Evolutionary conservation across 1,284 basidiomycete genomes (phyloP).

Genomic region (Polyporus tsugae): DNA sequence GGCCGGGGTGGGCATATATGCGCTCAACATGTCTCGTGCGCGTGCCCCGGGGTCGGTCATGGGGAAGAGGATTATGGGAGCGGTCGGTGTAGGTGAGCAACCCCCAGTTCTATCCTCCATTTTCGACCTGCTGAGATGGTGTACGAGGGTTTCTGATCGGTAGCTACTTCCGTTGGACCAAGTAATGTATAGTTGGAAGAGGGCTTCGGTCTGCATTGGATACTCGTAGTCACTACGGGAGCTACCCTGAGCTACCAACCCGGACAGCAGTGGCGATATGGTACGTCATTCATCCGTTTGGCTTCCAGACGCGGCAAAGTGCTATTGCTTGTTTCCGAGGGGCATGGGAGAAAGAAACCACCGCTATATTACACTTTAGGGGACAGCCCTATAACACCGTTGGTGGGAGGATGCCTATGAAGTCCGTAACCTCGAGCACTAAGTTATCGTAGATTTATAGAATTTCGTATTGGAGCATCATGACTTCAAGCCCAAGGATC

Average conservation of each 20-base stretch:
- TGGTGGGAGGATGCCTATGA: too few relatives aligned
- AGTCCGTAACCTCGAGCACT: not conserved
- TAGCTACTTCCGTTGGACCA: conserved; percentile 41
- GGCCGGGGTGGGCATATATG: conserved; percentile 45
- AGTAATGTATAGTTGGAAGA: conserved; percentile 7
- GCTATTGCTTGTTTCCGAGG: not conserved
- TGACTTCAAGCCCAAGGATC: not conserved
- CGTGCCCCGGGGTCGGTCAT: conserved; percentile 45
- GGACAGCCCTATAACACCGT: too few relatives aligned
- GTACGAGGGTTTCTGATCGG: conserved; percentile 40
- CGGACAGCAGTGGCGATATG: not conserved
- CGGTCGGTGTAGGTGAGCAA: conserved; percentile 44
- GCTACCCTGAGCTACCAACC: not conserved
- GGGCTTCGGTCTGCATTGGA: too few relatives aligned
- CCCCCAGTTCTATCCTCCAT: not conserved
- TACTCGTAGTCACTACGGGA: not conserved
- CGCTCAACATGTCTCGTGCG: conserved; percentile 45
- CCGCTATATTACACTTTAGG: too few relatives aligned
- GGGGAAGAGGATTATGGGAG: conserved; percentile 48
- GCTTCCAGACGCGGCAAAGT: not conserved
- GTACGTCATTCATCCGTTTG: not conserved
- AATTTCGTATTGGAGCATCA: too few relatives aligned
- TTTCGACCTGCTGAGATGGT: not conserved
- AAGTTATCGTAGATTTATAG: too few relatives aligned
- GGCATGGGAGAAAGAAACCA: not conserved